Evolutionary conservation across 495 filamentous ascomycete species (phyloP), one percentile per base, ranked within the genome.

Genomic region (Annulohypoxylon maeteangense): DNA sequence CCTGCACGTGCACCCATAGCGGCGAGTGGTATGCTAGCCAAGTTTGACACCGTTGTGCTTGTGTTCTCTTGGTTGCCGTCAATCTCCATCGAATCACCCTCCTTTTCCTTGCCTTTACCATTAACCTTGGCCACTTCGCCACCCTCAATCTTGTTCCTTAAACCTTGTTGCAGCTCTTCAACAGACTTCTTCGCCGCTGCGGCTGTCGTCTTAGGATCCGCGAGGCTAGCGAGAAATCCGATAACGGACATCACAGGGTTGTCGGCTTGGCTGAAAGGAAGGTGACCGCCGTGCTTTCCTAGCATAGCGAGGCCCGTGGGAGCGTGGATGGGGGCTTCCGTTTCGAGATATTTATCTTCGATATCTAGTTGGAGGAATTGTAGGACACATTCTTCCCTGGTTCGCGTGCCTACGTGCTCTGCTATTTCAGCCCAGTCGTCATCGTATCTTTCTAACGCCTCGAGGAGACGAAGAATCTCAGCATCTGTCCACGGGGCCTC

Each of bases 181-280:
- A 95, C 91, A 29, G 91, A 93, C 58, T 90, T 91, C 64, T 91
- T 92, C 6, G 94, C 94, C 0, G 95, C 93, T 0, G 93, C 94
- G 0, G 95, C 94, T 11, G 95, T 93, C 61, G 94, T 91, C 57
- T 89, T 87, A 2, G 94, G 93, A 71, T 97, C 93, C 0, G 92
- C 91, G 65, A 98, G 90, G 67, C 91, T 89, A 45, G 93, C 94
- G 1, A 98, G 86, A 83, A 97, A 98, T 57, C 92, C 91, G 38
- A 99, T 90, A 23, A 98, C 95, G 31, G 93, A 96, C 84, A 99
- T 89, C 51, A 98, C 92, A 1, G 95, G 94, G 81, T 98, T 99
- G 76, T 99, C 96, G 1, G 89, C 87, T 73, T 95, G 91, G 72
- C 84, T 91, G 80, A 98, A 93, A 0, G 95, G 95, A 7, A 95